Base-by-base conservation (phyloP, 2,329 filamentous ascomycete species). In the Trichoderma endophyticum region DNA sequence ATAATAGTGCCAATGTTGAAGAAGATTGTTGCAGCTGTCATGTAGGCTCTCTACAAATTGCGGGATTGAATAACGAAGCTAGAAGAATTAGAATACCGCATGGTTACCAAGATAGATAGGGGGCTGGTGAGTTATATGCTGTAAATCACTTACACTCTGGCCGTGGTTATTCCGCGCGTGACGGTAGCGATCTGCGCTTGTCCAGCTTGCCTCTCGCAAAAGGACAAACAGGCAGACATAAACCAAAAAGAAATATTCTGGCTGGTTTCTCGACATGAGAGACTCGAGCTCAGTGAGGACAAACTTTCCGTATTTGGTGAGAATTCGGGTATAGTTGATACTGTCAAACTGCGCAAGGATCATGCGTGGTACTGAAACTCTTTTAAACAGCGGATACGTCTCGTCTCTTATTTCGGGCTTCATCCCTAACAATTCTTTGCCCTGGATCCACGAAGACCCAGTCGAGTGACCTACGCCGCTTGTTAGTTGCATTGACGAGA, bases 1-100 rank as follows among this genome's bases (percentile, higher is more conserved):
- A 77, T 83, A 87, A 74, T 87, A 87, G 63, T 86, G 84, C 86
- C 86, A 88, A 68, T 86, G 80, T 12, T 79, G 77, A 1, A 88
- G 82, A 32, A 87, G 78, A 66, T 82, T 82, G 64, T 84, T 85
- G 32, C 83, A 84, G 5, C 84, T 81, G 14, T 82, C 78, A 18
- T 87, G 86, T 2, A 87, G 78, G 6, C 82, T 77, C 43, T 83
- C 80, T 18, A 86, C 82, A 69, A 84, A 85, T 1, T 56, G 18
- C 0, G 80, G 79, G 8, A 85, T 79, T 1, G 84, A 78, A 70
- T 84, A 84, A 12, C 78, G 78, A n/a, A 72, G 72, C 80, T 83
- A 15, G 15, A 18, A 12, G 34, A 57, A 34, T 70, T 30, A 70
- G 48, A 43, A n/a, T n/a, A 15, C 32, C 24, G n/a, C 3, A 8